Conservation (phyloP, 2,329 filamentous ascomycete genomes). For the Trichoderma atrobrunneum region DNA sequence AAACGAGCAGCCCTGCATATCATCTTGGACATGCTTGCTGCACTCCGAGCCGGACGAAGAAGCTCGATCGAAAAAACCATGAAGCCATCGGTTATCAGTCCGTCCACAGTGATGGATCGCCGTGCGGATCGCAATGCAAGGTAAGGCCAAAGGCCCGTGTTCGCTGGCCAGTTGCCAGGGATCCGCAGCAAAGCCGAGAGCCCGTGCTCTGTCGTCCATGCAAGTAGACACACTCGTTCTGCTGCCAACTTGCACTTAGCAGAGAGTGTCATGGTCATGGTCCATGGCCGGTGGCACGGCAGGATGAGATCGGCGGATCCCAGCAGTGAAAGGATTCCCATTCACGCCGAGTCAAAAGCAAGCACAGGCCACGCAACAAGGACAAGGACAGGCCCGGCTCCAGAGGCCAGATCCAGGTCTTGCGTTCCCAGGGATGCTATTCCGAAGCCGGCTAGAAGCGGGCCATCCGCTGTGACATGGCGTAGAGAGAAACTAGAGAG, state of each 20-base stretch:
- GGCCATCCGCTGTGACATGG: conserved; percentile 14
- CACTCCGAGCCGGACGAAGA: neutral
- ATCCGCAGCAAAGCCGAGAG: conserved; percentile 13
- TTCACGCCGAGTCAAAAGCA: conserved; percentile 12
- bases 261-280: neutral
- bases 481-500: neutral
- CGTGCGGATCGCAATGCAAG: conserved; percentile 17
- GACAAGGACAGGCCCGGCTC: neutral
- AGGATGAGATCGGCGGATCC: conserved; percentile 16
- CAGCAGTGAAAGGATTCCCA: conserved; percentile 15
- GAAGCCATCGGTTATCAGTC: conserved; percentile 17
- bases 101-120: conserved; percentile 9
- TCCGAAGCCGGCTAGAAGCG: conserved; percentile 15
- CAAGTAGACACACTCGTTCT: conserved; percentile 13
- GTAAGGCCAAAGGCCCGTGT: neutral
- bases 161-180: neutral
- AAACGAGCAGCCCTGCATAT: neutral
- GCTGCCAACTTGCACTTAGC: neutral
- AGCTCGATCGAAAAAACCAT: conserved; percentile 2
- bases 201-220: conserved; percentile 17
- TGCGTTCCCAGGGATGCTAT: conserved; percentile 1
- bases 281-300: neutral
- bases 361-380: conserved; percentile 1
- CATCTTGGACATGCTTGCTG: neutral
- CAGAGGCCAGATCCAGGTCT: conserved; percentile 10